A percentile compares a stretch with the other conserved stretches of the same genome.
These are phyloP conservation scores for Talaromyces liani DNA, from an alignment of 495 filamentous ascomycete genomes.

Conservation along the genomic window DNA sequence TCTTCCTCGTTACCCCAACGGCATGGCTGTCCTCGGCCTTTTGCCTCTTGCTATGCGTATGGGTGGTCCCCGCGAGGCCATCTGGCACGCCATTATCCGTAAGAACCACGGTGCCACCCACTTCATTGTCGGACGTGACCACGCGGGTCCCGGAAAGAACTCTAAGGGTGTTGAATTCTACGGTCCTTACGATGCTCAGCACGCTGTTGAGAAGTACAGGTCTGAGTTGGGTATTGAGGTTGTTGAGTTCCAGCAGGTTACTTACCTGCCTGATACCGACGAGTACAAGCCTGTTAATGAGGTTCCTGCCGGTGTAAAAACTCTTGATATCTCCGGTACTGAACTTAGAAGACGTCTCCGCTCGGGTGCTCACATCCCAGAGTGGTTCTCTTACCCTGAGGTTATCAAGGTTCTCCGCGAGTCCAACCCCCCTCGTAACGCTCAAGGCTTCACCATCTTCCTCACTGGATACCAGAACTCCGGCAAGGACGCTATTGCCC, in stretches of 20 bases:
- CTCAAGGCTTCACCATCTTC: conserved; percentile 97
- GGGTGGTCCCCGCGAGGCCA: conserved; percentile 95
- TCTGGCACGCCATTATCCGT: conserved; percentile 99
- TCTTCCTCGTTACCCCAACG: conserved; percentile 95
- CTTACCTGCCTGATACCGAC: conserved; percentile 92
- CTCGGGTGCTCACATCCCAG: conserved; percentile 87
- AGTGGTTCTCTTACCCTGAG: conserved; percentile 99
- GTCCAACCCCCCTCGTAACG: conserved; percentile 80
- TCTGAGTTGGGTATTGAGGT: conserved; percentile 96
- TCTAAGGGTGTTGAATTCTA: conserved; percentile 95
- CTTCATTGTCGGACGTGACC: conserved; percentile 98
- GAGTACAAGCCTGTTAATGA: conserved; percentile 92
- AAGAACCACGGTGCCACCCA: conserved; percentile 99
- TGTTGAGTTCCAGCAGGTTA: conserved; percentile 99
- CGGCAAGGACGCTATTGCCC: conserved; percentile 93
- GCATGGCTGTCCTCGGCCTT: conserved; percentile 96
- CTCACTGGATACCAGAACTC: conserved; percentile 93
- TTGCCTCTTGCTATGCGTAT: conserved; percentile 97
- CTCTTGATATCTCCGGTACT: conserved; percentile 93
- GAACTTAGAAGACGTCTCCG: conserved; percentile 87
- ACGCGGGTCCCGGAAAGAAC: conserved; percentile 96
- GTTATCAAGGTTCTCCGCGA: conserved; percentile 93
- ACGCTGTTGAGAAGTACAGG: conserved; percentile 94
- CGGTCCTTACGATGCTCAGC: conserved; percentile 96
- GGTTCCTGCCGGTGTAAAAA: conserved; percentile 74